A percentile compares a stretch with the other conserved stretches of the same genome.
Conservation (phyloP, 768 basidiomycete species). For the Rhizopogon vulgaris region DNA sequence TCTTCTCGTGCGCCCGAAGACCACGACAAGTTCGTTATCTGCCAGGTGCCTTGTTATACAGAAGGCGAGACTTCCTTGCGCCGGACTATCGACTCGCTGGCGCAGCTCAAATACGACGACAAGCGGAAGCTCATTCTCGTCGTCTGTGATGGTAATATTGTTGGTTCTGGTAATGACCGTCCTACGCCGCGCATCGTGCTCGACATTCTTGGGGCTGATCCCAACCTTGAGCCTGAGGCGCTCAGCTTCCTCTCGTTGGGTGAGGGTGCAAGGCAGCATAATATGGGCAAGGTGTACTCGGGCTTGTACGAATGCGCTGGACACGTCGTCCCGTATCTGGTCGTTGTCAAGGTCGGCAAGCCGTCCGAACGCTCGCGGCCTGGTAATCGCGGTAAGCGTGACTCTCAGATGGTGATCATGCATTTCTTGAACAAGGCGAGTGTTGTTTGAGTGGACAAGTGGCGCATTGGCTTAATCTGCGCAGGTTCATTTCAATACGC, state of each 20-base stretch:
- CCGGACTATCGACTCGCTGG: slow-evolving; percentile 88
- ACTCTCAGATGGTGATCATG: slow-evolving; percentile 94
- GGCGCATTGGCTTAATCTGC: neutral
- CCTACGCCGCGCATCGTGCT: slow-evolving; percentile 95
- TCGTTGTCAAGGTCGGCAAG: slow-evolving; percentile 91
- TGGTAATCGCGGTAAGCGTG: slow-evolving; percentile 97
- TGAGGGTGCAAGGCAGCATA: slow-evolving; percentile 93
- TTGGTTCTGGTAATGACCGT: slow-evolving; percentile 93
- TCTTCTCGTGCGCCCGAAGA: slow-evolving; percentile 81
- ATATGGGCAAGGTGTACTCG: slow-evolving; percentile 97
- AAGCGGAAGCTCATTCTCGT: slow-evolving; percentile 92
- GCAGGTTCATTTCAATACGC: slow-evolving; percentile 92
- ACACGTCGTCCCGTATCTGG: slow-evolving; percentile 93
- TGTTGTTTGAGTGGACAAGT: neutral
- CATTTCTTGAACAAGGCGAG: slow-evolving; percentile 94
- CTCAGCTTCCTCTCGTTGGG: slow-evolving; percentile 91
- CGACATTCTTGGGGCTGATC: slow-evolving; percentile 92
- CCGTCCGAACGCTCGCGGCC: slow-evolving; percentile 90
- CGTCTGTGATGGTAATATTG: slow-evolving; percentile 97
- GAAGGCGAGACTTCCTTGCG: slow-evolving; percentile 87
- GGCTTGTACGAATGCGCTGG: slow-evolving; percentile 91
- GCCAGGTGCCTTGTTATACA: slow-evolving; percentile 98
- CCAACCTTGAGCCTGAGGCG: slow-evolving; percentile 90
- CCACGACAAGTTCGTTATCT: slow-evolving; percentile 96
- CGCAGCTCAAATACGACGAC: slow-evolving; percentile 94